Evolutionary conservation across 495 filamentous ascomycete species (phyloP), one percentile per base, ranked within the genome.

Genomic region (Podospora australis): DNA sequence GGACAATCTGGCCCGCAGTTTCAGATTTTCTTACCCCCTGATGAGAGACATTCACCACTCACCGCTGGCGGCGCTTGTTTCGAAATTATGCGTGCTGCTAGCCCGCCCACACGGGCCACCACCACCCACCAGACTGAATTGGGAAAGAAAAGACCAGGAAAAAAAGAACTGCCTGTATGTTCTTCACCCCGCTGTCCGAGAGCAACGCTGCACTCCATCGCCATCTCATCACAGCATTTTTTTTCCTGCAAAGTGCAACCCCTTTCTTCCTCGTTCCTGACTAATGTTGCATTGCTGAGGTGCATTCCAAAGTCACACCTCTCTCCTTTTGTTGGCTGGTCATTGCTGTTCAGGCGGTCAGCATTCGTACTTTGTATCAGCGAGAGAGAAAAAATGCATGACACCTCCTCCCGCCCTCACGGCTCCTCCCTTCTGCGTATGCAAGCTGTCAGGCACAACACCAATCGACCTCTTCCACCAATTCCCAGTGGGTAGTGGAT

Each of bases 1-100:
- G 48, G 51, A 57, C 59, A 32, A 19, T 10, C 25, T 44, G 17
- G 35, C 19, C 52, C 22, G 11, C 14, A 54, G 58, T 61, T 61
- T 61, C 58, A 58, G 48, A 39, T 60, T 53, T 48, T 54, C 39
- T 36, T 44, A 26, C 38, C 14, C 9, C 50, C 53, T 52, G 39
- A 28, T 26, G 34, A 35, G 38, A 17, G 43, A 30, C 42, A 32
- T 3, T n/a, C 14, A n/a, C 32, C 32, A 36, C 32, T 10, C 4
- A 13, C 32, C 14, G 30, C 19, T 17, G 19, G 42, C 44, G 52
- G 52, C 54, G 60, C 60, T 54, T 58, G 60, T 63, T 63, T 63
- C 60, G 57, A 42, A 54, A 42, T 5, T 47, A 41, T 51, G 50
- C 51, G 35, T 13, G 39, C 48, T n/a, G n/a, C n/a, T n/a, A n/a